Conservation (phyloP, 176 grass and related monocot species). For the Zizania latifolia region DNA sequence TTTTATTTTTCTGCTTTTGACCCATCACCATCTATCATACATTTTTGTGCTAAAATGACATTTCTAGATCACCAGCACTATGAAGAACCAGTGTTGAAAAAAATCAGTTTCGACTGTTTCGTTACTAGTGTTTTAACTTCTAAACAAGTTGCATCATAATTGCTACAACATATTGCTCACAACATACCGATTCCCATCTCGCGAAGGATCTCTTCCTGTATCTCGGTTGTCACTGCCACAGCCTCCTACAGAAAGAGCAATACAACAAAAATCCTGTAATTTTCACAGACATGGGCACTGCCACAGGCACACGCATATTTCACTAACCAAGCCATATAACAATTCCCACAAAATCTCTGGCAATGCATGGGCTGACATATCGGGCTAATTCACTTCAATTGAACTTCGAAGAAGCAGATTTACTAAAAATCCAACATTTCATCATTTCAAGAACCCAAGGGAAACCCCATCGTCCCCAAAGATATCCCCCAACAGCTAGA, state of each 20-base stretch:
- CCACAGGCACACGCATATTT: background rate
- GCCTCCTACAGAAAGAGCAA: conserved; percentile 43
- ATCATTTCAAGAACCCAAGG: background rate
- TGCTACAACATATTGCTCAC: background rate
- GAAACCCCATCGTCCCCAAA: background rate
- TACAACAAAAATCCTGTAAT: background rate
- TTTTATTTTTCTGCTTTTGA: too few relatives aligned
- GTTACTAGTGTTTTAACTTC: background rate
- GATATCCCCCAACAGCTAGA: background rate
- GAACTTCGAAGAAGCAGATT: background rate
- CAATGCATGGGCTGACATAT: background rate
- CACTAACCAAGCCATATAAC: background rate
- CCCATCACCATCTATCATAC: too few relatives aligned
- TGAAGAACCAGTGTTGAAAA: background rate
- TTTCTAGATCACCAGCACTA: too few relatives aligned
- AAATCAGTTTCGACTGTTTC: background rate
- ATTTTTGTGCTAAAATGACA: too few relatives aligned
- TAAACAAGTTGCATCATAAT: background rate
- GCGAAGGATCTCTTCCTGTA: conserved; percentile 73
- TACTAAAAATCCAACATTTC: background rate
- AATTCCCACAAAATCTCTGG: background rate
- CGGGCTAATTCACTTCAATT: background rate
- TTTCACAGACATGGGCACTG: background rate
- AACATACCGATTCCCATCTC: conserved; percentile 71
- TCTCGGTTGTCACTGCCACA: conserved; percentile 63